These are phyloP conservation scores for Aspergillus nanangensis DNA, from an alignment of 495 filamentous ascomycete species.

Conservation along the genomic window DNA sequence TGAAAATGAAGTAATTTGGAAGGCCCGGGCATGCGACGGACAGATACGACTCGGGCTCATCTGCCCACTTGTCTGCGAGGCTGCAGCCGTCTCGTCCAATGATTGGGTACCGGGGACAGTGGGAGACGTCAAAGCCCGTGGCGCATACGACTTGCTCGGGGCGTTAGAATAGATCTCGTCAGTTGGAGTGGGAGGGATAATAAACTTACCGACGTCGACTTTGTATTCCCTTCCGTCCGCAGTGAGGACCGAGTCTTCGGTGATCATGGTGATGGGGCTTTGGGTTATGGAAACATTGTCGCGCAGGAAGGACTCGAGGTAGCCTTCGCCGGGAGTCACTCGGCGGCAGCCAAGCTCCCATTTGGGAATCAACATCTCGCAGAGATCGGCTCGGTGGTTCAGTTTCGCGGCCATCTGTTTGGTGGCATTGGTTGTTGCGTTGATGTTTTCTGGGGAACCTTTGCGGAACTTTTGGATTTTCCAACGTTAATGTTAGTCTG, in stretches of 20 bases:
- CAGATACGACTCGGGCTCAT: conserved; percentile 26
- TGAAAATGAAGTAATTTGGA: conserved; percentile 34
- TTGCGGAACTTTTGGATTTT: conserved; percentile 17
- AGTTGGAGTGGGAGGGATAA: too few species aligned
- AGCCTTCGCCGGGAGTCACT: conserved; percentile 39
- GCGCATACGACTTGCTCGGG: conserved; percentile 44
- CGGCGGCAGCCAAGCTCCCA: conserved; percentile 46
- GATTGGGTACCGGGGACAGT: conserved; percentile 30
- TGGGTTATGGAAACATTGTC: conserved; percentile 24
- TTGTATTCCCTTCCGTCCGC: conserved; percentile 37
- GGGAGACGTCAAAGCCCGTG: conserved; percentile 46
- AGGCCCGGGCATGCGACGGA: conserved; percentile 18
- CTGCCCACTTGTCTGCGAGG: conserved; percentile 27
- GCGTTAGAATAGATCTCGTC: too few species aligned
- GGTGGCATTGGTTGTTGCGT: conserved; percentile 10
- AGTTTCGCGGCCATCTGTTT: conserved; percentile 34
- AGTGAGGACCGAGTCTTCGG: conserved; percentile 38
- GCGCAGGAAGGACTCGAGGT: conserved; percentile 33
- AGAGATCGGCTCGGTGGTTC: conserved; percentile 26
- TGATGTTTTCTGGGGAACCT: conserved; percentile 17
- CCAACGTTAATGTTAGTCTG: too few species aligned
- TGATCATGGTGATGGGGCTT: conserved; percentile 23
- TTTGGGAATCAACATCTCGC: conserved; percentile 38
- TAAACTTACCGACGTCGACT: conserved; percentile 33
- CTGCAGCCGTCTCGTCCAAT: conserved; percentile 30